A percentile compares a stretch with the other conserved stretches of the same genome.
Evolutionary conservation across 768 basidiomycete genomes (phyloP).

Genomic region (Favolaschia claudopus): DNA sequence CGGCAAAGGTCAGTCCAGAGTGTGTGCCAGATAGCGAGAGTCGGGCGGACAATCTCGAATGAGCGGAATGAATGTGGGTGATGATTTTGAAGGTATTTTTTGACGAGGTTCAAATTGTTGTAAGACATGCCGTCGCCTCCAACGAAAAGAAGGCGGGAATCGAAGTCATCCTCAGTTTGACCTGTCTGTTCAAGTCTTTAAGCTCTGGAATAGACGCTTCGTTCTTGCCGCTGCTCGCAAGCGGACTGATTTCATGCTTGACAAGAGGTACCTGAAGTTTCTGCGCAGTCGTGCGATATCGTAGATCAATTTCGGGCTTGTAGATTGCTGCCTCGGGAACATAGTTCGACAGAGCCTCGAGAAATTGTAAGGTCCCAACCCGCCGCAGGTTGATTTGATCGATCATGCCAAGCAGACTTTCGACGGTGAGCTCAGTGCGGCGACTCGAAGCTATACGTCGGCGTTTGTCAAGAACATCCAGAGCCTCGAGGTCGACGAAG

Average conservation of each 20-base stretch:
- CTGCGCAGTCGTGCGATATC: constrained; percentile 32
- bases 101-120: no score
- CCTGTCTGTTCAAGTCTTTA: constrained; percentile 41
- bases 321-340: constrained; percentile 33
- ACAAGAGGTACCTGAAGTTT: constrained; percentile 14
- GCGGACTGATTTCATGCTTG: constrained; percentile 32
- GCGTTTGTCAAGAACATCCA: constrained; percentile 31
- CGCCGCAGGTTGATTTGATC: constrained; percentile 33
- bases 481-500: constrained; percentile 33
- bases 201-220: constrained; percentile 38
- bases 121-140: constrained; percentile 47
- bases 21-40: constrained; percentile 42
- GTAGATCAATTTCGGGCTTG: constrained; percentile 27
- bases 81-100: no score
- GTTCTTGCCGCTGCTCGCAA: constrained; percentile 36
- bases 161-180: constrained; percentile 29
- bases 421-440: constrained; percentile 28
- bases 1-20: constrained; percentile 41
- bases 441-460: neutral
- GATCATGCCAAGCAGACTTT: constrained; percentile 31
- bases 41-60: constrained; percentile 29
- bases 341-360: constrained; percentile 30
- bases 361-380: constrained; percentile 38
- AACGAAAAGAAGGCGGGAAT: constrained; percentile 32
- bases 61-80: constrained; percentile 31